phyloP scores from a whole-genome alignment of 192 early-diverging fungal genomes.

The Dispira parvispora region DNA sequence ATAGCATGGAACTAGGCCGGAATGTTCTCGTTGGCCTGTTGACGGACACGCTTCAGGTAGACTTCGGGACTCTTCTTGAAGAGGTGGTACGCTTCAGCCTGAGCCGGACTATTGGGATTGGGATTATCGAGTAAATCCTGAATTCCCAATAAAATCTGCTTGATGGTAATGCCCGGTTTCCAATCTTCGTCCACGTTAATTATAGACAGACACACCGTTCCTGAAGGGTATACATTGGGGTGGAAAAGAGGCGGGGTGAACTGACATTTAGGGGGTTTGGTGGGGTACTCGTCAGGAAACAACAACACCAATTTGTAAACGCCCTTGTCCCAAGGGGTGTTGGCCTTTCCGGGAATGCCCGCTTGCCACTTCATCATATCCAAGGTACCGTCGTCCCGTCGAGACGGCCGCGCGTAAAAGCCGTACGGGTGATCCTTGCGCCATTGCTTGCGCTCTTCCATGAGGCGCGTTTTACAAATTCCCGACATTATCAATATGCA shows the following conservation, averaged over 20 bases:
- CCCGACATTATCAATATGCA: conserved; percentile 24
- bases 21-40: conserved; percentile 34
- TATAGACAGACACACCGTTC: conserved; percentile 94
- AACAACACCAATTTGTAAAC: conserved; percentile 65
- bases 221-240: conserved; percentile 94
- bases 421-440: conserved; percentile 85
- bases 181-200: conserved; percentile 89
- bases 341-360: conserved; percentile 53
- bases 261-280: conserved; percentile 75
- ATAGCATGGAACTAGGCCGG: neutral
- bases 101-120: conserved; percentile 77
- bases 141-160: conserved; percentile 91
- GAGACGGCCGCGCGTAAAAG: conserved; percentile 82
- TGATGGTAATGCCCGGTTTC: conserved; percentile 91
- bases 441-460: conserved; percentile 96
- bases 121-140: conserved; percentile 82
- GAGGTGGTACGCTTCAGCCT: conserved; percentile 22
- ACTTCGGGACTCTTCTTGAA: conserved; percentile 29
- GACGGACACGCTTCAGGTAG: conserved; percentile 38
- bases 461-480: conserved; percentile 64
- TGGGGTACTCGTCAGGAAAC: conserved; percentile 83
- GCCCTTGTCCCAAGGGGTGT: conserved; percentile 75
- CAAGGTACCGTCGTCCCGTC: conserved; percentile 58
- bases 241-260: conserved; percentile 70
- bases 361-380: conserved; percentile 75